Base-by-base conservation (phyloP, 148 eudicot species). In the Euryodendron excelsum region DNA sequence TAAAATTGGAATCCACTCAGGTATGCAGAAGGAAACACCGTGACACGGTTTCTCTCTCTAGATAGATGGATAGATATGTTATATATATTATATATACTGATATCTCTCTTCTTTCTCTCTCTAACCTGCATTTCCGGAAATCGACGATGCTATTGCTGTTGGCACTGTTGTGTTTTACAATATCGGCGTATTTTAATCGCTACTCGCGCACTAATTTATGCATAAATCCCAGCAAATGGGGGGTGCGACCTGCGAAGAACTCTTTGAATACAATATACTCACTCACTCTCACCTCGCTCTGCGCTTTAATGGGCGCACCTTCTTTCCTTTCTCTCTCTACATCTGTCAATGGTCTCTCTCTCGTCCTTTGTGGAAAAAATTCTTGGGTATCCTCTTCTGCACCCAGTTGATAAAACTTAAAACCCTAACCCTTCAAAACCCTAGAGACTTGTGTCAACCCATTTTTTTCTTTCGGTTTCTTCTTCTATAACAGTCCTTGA, bases 111-210 rank as follows among this genome's bases (percentile, higher is more conserved):
- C 6, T 20, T 2, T 34, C 20, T 17, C 47, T 74, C 67, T 74
- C 41, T 28, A 28, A 60, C 56, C 52, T 76, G 73, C 79, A 44
- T 83, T 83, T 83, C 64, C 69, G 72, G 74, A 80, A 80, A 75
- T 76, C 77, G 75, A 80, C 78, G 80, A 76, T 77, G 79, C 37
- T 48, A 78, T 31, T 63, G 62, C 48, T 60, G 56, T 44, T 21
- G 65, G 69, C 77, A 37, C 59, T 62, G 36, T 31, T 60, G 45
- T 53, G 52, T 75, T 61, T 66, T 7, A 30, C 50, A 67, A 72
- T 79, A 23, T 21, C 27, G n/a, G 23, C 2, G 13, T 84, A 59
- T 77, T 67, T 60, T 66, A 72, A 37, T 63, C 8, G 14, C 76
- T 61, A 60, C 72, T 73, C 68, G 76, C 84, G 27, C 75, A 59